phyloP scores from a whole-genome alignment of 2,329 filamentous ascomycete species.

The Ceratocystis harringtonii region DNA sequence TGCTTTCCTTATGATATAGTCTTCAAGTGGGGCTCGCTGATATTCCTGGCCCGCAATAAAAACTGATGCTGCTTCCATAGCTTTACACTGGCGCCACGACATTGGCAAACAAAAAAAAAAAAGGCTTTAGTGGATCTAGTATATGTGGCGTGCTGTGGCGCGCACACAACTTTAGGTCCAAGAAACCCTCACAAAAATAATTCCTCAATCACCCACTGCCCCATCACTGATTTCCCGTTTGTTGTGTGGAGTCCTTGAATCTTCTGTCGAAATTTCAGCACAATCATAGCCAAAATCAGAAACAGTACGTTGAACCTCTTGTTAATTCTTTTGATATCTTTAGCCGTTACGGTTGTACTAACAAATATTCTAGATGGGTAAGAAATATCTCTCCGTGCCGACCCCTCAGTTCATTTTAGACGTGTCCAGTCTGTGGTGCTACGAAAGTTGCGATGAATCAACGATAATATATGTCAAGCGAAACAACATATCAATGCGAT shows the following conservation, averaged over 20 bases:
- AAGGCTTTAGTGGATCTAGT: not conserved
- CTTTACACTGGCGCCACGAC: conserved; percentile 7
- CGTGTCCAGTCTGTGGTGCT: conserved; percentile 6
- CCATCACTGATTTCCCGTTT: conserved; percentile 15
- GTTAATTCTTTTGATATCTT: conserved; percentile 13
- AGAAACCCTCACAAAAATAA: conserved; percentile 17
- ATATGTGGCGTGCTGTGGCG: conserved; percentile 11
- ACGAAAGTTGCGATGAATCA: conserved; percentile 4
- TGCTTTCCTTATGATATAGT: no score
- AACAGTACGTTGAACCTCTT: conserved; percentile 16
- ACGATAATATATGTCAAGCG: conserved; percentile 1
- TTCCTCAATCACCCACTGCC: conserved; percentile 8
- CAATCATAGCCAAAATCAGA: conserved; percentile 17
- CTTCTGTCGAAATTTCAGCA: conserved; percentile 16
- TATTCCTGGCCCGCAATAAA: no score
- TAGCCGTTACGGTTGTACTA: conserved; percentile 23
- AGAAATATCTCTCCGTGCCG: conserved; percentile 24
- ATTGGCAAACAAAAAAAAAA: not conserved
- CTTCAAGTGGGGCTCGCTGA: no score
- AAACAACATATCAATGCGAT: not conserved
- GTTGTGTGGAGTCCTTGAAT: conserved; percentile 16
- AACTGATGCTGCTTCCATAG: no score
- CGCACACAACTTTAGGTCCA: conserved; percentile 17
- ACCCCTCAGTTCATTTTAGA: conserved; percentile 1
- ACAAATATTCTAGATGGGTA: conserved; percentile 43